These are phyloP conservation scores for Wallacemonas collosoma DNA, from an alignment of 208 protist genomes.

Conservation along the genomic window DNA sequence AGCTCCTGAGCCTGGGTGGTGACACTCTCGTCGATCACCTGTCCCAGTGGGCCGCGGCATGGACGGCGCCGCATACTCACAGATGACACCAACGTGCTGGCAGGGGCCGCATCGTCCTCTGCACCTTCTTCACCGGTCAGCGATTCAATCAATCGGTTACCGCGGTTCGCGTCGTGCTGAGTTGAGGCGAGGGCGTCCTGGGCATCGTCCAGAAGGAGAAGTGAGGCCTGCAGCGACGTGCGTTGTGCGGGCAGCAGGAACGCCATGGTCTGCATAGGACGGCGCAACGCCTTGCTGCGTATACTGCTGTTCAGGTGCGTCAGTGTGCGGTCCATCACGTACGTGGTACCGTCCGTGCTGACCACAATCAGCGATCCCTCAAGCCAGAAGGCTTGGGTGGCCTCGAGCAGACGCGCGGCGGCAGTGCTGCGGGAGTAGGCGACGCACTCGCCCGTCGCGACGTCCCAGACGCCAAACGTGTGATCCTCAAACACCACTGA, in stretches of 20 bases:
- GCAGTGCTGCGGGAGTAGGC: conserved; percentile 36
- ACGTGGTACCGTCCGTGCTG: conserved; percentile 50
- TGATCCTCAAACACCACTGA: conserved; percentile 47
- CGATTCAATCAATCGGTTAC: neutral
- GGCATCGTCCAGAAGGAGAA: conserved; percentile 20
- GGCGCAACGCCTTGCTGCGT: conserved; percentile 50
- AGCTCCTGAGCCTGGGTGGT: conserved; percentile 61
- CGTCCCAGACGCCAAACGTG: conserved; percentile 65
- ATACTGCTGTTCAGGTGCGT: conserved; percentile 68
- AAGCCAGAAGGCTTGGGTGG: conserved; percentile 38
- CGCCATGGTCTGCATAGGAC: conserved; percentile 69
- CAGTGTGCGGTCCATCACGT: conserved; percentile 56
- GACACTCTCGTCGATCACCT: conserved; percentile 59
- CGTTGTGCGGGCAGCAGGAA: conserved; percentile 75
- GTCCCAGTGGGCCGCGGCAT: conserved; percentile 80
- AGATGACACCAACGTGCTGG: conserved; percentile 47
- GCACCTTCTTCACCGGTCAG: neutral
- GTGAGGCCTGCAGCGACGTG: conserved; percentile 60
- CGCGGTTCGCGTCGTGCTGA: conserved; percentile 19
- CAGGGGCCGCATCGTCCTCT: neutral
- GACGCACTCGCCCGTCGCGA: conserved; percentile 45
- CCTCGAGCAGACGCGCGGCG: conserved; percentile 21
- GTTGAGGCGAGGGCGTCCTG: conserved; percentile 8
- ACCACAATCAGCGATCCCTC: conserved; percentile 56
- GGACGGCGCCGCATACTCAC: conserved; percentile 38